Conservation (phyloP, 2,329 filamentous ascomycete genomes). For the Hypoxylon sp. region DNA sequence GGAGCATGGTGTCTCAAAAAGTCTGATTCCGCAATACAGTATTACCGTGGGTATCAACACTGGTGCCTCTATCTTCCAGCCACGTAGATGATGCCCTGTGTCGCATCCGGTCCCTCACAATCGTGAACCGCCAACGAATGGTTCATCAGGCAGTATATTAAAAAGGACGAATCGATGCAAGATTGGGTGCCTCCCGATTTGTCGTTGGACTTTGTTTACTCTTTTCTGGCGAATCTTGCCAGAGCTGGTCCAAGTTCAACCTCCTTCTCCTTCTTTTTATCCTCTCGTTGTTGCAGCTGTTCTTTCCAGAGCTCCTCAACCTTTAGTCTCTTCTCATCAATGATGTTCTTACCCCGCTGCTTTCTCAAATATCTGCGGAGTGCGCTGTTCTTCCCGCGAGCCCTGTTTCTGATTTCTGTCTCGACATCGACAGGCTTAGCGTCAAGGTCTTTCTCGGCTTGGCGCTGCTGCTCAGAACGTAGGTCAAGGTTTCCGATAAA, state of each 20-base stretch:
- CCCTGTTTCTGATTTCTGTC: conserved; percentile 76
- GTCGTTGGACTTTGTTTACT: conserved; percentile 47
- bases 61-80: conserved; percentile 22
- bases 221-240: conserved; percentile 82
- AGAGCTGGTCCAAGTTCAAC: conserved; percentile 85
- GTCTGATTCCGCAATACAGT: conserved; percentile 11
- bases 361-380: conserved; percentile 89
- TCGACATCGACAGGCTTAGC: conserved; percentile 65
- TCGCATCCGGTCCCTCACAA: conserved; percentile 9
- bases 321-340: conserved; percentile 91
- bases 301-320: conserved; percentile 84
- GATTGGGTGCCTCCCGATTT: conserved; percentile 19
- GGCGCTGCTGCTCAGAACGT: conserved; percentile 78
- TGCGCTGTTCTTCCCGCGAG: conserved; percentile 88
- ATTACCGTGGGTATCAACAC: conserved; percentile 23
- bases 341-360: conserved; percentile 90
- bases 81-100: conserved; percentile 22
- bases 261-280: conserved; percentile 69
- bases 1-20: too few relatives aligned
- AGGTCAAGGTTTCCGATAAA: conserved; percentile 90
- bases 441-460: conserved; percentile 82
- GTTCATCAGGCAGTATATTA: conserved; percentile 15
- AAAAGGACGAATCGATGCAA: conserved; percentile 14
- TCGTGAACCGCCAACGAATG: conserved; percentile 23
- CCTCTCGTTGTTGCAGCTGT: conserved; percentile 71